Percentiles rank a stretch among this genome's conserved stretches.
Evolutionary conservation across 805 yeast genomes (phyloP).

Genomic region (Metschnikowia santaceciliae): DNA sequence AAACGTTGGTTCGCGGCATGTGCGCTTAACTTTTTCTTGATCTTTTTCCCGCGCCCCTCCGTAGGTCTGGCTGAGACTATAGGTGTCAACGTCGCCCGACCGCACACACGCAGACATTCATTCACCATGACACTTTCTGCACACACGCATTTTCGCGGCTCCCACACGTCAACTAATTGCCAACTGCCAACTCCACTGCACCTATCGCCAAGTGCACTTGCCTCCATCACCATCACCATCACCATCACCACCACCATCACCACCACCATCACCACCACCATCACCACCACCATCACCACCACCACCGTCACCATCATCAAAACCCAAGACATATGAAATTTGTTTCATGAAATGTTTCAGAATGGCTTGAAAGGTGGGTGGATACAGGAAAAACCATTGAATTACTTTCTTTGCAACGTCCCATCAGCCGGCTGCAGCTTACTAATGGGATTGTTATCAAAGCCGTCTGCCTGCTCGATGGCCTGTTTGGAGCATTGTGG

Average conservation of each 20-base stretch:
- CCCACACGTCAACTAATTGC: too few relatives aligned
- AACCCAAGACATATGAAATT: too few relatives aligned
- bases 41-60: neutral
- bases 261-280: neutral
- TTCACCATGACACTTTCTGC: neutral
- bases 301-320: neutral
- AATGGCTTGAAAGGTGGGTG: too few relatives aligned
- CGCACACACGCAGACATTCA: neutral
- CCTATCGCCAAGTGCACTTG: neutral
- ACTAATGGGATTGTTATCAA: neutral
- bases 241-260: neutral
- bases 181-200: too few relatives aligned
- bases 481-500: neutral
- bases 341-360: too few relatives aligned
- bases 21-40: constrained; percentile 2
- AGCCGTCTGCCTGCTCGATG: neutral
- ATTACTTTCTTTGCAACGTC: too few relatives aligned
- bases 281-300: neutral
- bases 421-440: too few relatives aligned
- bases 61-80: neutral
- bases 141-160: neutral
- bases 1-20: constrained; percentile 1
- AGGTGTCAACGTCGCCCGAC: constrained; percentile 1
- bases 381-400: too few relatives aligned
- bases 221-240: neutral